Evolutionary conservation across 2,329 filamentous ascomycete genomes (phyloP).

Genomic region (Aspergillus sp.): DNA sequence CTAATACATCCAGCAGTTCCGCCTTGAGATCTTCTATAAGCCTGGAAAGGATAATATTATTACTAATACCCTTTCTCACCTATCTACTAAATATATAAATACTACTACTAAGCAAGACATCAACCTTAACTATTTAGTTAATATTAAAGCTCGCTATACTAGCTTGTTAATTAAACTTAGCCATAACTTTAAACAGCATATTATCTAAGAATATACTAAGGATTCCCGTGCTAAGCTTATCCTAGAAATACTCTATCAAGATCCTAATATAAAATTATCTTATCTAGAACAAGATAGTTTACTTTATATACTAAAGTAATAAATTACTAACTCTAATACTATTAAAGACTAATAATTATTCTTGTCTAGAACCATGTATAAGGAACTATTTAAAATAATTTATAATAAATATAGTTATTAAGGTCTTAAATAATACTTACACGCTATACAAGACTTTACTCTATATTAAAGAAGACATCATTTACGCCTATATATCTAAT

Average conservation of each 20-base stretch:
- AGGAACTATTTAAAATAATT: neutral
- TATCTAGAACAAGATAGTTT: neutral
- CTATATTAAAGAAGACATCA: neutral
- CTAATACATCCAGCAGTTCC: neutral
- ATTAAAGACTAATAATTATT: neutral
- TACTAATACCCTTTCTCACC: neutral
- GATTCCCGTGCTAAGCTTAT: neutral
- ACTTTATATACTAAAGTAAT: too few species aligned
- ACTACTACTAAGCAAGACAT: neutral
- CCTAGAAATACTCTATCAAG: neutral
- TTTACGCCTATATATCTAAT: neutral
- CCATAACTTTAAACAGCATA: neutral
- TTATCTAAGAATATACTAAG: neutral
- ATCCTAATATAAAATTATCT: neutral
- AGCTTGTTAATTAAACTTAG: neutral
- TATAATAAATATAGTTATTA: neutral
- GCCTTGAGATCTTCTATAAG: neutral
- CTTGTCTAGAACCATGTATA: neutral
- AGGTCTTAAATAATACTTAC: too few species aligned
- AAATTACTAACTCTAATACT: neutral
- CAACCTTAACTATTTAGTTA: too few species aligned
- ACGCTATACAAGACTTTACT: too few species aligned
- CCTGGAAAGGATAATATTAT: neutral
- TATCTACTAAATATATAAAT: neutral
- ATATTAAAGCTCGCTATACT: too few species aligned